Base-by-base conservation (phyloP, 2,329 filamentous ascomycete species). In the Trichoderma sp. region DNA sequence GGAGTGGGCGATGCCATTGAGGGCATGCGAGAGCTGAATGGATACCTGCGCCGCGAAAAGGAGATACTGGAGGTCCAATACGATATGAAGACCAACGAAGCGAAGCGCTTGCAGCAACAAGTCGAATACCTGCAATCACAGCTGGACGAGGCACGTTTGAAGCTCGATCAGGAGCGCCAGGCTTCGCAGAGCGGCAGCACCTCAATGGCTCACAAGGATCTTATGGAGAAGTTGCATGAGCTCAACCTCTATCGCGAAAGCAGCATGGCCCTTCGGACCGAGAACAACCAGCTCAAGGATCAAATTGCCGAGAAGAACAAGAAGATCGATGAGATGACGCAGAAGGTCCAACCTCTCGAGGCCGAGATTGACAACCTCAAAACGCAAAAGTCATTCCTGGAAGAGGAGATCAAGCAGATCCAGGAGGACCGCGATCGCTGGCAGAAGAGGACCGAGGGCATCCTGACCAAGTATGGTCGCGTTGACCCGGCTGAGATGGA, bases 31-130 rank as follows among this genome's bases (percentile, higher is more conserved):
- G 94, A 98, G 72, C 86, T 99, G 64, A 96, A 96, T 78, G 90
- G 87, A 67, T 99, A 95, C 76, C 81, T 99, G 67, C 90, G 94
- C 52, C 90, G 92, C 48, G 96, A 99, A 78, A 99, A 98, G 81
- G 95, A 98, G 75, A 98, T 99, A 69, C 85, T 97, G 9, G 94
- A 99, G 71, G 92, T 97, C n/a, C 94, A 98, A 73, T 91, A 93
- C 72, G 93, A 97, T 71, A 83, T 98, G 51, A 93, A 94, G 72
- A 84, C 88, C 0, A 92, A 96, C 71, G 95, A 99, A 77, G 84
- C 88, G 62, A 96, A 96, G 78, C 88, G 95, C 62, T 79, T 97
- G 48, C 91, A 94, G 72, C 92, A 97, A 72, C 93, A 98, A 73
- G 84, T 97, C 26, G 90, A 96, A 58, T 93, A 97, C 74, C 84